Conservation (phyloP, 176 grass and related monocot genomes). For the Tuctoria greenei region DNA sequence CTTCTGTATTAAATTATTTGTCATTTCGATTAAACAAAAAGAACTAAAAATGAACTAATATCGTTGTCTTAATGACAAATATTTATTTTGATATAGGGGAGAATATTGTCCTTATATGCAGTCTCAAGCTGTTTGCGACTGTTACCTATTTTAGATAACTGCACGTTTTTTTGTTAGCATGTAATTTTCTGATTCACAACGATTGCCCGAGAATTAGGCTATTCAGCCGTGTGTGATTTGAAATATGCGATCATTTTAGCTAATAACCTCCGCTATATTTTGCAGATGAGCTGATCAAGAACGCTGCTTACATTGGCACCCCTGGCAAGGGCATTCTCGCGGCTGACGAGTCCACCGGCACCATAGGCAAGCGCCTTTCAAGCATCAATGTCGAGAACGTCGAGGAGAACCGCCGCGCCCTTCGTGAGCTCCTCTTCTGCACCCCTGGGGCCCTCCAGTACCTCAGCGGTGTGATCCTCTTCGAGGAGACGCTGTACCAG, state of each 20-base stretch:
- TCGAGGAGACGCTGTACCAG: constrained; percentile 93
- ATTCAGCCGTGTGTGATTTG: neutral
- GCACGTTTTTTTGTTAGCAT: neutral
- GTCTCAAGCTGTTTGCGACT: too few relatives aligned
- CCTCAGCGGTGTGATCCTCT: constrained; percentile 75
- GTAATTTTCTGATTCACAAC: neutral
- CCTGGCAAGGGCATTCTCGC: constrained; percentile 90
- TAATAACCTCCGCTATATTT: neutral
- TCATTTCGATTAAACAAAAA: too few relatives aligned
- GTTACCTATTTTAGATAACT: neutral
- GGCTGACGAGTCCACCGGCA: constrained; percentile 84
- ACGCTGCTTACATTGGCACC: constrained; percentile 81
- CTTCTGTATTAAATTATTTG: too few relatives aligned
- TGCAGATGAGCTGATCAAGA: constrained; percentile 92
- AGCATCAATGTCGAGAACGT: constrained; percentile 90
- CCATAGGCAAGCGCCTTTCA: constrained; percentile 80
- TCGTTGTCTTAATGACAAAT: too few relatives aligned
- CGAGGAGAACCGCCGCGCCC: constrained; percentile 76
- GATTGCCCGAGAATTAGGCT: neutral
- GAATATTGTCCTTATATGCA: neutral
- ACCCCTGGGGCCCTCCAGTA: constrained; percentile 62
- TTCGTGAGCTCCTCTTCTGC: constrained; percentile 88
- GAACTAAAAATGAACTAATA: too few relatives aligned
- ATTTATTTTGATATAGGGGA: too few relatives aligned
- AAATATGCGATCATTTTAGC: neutral